These are phyloP conservation scores for Dictyostelium discoideum DNA, from an alignment of 78 protist species.

Conservation along the genomic window DNA sequence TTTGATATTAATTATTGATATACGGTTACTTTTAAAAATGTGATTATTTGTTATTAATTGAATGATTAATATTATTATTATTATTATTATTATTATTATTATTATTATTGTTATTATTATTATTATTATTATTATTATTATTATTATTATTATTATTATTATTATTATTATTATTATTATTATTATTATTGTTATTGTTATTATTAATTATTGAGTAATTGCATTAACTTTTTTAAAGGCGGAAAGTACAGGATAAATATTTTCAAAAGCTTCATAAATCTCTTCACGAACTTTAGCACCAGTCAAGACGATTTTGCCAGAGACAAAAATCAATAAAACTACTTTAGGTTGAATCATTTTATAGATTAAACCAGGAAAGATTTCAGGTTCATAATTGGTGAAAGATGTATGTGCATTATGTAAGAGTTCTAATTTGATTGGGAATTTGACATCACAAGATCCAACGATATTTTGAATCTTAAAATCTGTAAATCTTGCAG, in stretches of 20 bases:
- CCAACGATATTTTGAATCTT: constrained; percentile 97
- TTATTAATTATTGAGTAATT: background rate
- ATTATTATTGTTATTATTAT: background rate
- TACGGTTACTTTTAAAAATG: too few relatives aligned
- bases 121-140: too few relatives aligned
- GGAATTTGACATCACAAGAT: constrained; percentile 94
- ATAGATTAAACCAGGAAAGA: constrained; percentile 97
- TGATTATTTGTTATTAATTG: too few relatives aligned
- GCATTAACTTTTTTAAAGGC: constrained; percentile 75
- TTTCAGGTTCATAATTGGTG: constrained; percentile 97
- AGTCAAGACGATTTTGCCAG: constrained; percentile 98
- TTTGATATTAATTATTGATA: too few relatives aligned
- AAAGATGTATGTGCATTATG: constrained; percentile 79
- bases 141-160: background rate
- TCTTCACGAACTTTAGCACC: constrained; percentile 94
- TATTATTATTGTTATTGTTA: background rate
- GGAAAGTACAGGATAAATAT: constrained; percentile 89
- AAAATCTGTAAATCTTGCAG: constrained; percentile 84
- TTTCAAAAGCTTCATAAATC: constrained; percentile 88
- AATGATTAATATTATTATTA: too few relatives aligned
- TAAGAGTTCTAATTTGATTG: constrained; percentile 95
- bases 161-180: too few relatives aligned
- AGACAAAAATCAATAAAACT: constrained; percentile 95
- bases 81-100: too few relatives aligned
- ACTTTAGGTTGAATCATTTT: constrained; percentile 94